These are phyloP conservation scores for Punica granatum DNA, from an alignment of 345 rosid genomes.

Conservation along the genomic window DNA sequence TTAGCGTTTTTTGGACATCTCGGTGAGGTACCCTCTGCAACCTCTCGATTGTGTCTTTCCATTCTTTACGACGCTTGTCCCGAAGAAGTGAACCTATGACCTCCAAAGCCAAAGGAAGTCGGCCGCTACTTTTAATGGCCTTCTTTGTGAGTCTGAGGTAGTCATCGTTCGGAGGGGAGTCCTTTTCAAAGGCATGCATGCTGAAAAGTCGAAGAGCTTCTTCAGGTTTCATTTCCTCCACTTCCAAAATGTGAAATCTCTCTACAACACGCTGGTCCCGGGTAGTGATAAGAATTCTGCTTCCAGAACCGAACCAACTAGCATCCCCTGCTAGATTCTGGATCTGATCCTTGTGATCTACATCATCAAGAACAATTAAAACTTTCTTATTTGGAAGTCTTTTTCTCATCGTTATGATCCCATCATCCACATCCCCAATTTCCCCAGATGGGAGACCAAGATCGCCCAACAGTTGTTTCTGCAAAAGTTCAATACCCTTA, in stretches of 20 bases:
- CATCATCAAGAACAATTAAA: neutral
- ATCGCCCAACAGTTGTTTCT: neutral
- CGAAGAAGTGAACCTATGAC: slow-evolving; percentile 4
- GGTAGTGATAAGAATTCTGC: slow-evolving; percentile 8
- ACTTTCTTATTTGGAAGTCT: neutral
- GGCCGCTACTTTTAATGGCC: neutral
- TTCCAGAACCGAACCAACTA: neutral
- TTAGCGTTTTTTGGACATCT: neutral
- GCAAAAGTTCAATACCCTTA: neutral
- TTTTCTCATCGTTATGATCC: neutral
- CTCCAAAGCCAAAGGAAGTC: slow-evolving; percentile 10
- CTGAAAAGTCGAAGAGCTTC: neutral
- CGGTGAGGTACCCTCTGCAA: neutral
- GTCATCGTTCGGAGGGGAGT: neutral
- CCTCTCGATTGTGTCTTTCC: neutral
- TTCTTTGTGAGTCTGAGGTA: neutral
- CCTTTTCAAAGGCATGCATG: slow-evolving; percentile 7
- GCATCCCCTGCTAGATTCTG: neutral
- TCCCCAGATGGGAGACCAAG: neutral
- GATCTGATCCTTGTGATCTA: neutral
- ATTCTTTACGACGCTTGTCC: neutral
- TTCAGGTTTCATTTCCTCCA: neutral
- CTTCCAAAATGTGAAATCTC: neutral
- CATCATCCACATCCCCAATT: neutral
- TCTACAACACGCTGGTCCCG: neutral